A percentile compares a stretch with the other conserved stretches of the same genome.
Evolutionary conservation across 2,329 filamentous ascomycete genomes (phyloP).

Genomic region (Ophiostoma australiae): DNA sequence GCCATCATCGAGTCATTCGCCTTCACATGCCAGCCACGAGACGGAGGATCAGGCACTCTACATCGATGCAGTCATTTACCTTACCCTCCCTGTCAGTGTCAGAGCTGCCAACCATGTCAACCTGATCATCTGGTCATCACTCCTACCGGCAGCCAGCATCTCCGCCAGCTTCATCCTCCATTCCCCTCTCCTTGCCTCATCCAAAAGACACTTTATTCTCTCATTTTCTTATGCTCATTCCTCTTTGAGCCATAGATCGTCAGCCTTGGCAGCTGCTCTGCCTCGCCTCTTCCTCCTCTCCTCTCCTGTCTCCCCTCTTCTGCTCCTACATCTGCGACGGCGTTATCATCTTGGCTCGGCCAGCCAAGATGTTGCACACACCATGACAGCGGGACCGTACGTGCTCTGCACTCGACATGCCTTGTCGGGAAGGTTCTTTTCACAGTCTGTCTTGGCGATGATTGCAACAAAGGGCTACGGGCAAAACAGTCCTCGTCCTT

Average conservation of each 20-base stretch:
- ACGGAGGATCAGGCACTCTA: not conserved
- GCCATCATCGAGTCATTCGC: not conserved
- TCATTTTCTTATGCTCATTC: not conserved
- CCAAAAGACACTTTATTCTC: not conserved
- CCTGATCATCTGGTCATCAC: not conserved
- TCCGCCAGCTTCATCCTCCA: not conserved
- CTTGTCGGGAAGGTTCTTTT: slow-evolving; percentile 21
- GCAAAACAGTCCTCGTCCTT: not conserved
- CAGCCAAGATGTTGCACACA: not conserved
- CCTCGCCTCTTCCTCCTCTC: not conserved
- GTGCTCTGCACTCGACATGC: slow-evolving; percentile 16
- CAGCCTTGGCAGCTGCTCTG: not conserved
- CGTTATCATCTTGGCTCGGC: slow-evolving; percentile 14
- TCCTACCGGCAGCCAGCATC: not conserved
- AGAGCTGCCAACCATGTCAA: not conserved
- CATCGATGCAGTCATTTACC: not conserved
- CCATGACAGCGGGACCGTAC: slow-evolving; percentile 2
- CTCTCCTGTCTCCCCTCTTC: not conserved
- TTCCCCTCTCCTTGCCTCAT: not conserved
- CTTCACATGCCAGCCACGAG: not conserved
- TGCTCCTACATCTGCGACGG: not conserved
- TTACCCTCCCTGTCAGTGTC: not conserved
- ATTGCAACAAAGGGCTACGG: not conserved
- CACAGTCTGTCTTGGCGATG: slow-evolving; percentile 10
- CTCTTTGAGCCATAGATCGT: slow-evolving; percentile 5